Base-by-base conservation (phyloP, 2,329 filamentous ascomycete species). In the Penicillium aurantiogriseum region DNA sequence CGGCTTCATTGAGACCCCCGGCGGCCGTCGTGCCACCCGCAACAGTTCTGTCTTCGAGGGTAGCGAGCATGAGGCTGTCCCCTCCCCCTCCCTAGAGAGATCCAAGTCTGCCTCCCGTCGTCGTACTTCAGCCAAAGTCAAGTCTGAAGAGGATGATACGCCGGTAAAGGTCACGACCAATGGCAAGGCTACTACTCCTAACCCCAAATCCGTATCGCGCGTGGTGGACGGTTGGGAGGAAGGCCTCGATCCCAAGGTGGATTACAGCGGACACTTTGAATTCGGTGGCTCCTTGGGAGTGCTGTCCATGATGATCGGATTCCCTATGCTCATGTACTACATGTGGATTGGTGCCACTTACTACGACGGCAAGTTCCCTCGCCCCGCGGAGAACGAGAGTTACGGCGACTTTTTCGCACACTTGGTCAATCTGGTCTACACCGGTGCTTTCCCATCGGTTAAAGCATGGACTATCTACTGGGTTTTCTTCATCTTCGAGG, bases 311-410 rank as follows among this genome's bases (percentile, higher is more conserved):
- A 97, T 97, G 91, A 83, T 92, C 61, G 86, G 89, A 45, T 99
- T 97, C 77, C 94, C 94, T n/a, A 61, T 88, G 38, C 83, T 99
- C 67, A 97, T 97, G 93, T 97, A 91, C 84, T 97, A 97, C 79
- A 96, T 99, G 92, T 97, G 92, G 92, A 88, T 96, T 75, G 94
- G 94, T 50, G 90, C 93, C 35, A 92, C 88, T 49, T 96, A 93
- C 79, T 99, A 97, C 78, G 81, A 91, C 71, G 93, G 93, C 66
- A 87, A 89, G 62, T 81, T 95, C 51, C 94, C 94, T 17, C 77
- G 79, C 43, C 89, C 86, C 1, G 77, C 78, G 2, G 73, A 84
- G 43, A 89, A 84, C 42, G 83, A 96, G 80, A 87, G 81, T 65
- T 85, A 85, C 72, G 65, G 70, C 13, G 87, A 93, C 19, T 97